Conservation (phyloP, 179 eudicot genomes). For the Silene coronaria region DNA sequence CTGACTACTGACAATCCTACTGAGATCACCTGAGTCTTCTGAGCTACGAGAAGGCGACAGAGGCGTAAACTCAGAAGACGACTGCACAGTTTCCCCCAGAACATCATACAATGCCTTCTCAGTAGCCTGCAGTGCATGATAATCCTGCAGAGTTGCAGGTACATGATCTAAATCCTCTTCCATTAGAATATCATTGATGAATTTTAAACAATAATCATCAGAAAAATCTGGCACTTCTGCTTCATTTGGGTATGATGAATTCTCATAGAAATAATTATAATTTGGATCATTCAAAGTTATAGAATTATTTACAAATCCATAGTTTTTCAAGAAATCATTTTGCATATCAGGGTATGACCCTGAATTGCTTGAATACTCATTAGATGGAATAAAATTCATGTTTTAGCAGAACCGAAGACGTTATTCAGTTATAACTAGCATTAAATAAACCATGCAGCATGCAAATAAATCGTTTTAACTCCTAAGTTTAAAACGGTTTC, state of each 20-base stretch:
- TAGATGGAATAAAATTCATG: conserved; percentile 21
- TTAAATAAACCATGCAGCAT: no score
- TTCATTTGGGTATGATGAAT: conserved; percentile 16
- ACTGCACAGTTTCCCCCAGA: conserved; percentile 28
- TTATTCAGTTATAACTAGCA: no score
- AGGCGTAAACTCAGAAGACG: conserved; percentile 18
- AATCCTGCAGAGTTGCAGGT: conserved; percentile 25
- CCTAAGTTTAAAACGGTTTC: no score
- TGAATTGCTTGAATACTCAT: no score
- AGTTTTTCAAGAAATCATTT: not conserved
- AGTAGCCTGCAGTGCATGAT: conserved; percentile 42
- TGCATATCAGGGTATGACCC: no score
- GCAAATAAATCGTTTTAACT: no score
- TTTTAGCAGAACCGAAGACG: no score
- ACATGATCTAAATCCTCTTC: conserved; percentile 37
- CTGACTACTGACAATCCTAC: not conserved
- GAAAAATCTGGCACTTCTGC: conserved; percentile 32
- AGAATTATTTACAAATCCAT: conserved; percentile 21
- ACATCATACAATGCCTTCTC: conserved; percentile 48
- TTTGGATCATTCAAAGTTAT: conserved; percentile 13
- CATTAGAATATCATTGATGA: conserved; percentile 52
- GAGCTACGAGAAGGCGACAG: not conserved
- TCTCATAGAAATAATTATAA: conserved; percentile 7
- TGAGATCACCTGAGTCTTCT: conserved; percentile 19
- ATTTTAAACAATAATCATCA: conserved; percentile 37